Evolutionary conservation across 1,284 basidiomycete species (phyloP).

Genomic region (Boletus sp.): DNA sequence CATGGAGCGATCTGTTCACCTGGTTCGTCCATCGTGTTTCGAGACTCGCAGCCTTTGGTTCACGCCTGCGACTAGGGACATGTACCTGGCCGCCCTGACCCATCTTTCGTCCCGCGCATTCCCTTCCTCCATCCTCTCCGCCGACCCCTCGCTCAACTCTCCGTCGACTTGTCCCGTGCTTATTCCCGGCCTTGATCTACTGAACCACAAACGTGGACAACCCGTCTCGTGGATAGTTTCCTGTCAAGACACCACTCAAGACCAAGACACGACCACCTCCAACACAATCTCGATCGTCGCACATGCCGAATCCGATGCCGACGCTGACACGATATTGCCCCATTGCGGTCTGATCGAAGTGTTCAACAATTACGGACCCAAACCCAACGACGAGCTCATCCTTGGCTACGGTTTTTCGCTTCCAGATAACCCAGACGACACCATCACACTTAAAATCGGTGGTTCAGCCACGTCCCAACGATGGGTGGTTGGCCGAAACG

Average conservation of each 20-base stretch:
- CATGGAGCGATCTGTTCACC: slow-evolving; percentile 53
- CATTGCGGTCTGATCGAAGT: slow-evolving; percentile 50
- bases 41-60: not conserved
- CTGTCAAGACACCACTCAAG: slow-evolving; percentile 25
- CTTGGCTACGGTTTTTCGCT: slow-evolving; percentile 86
- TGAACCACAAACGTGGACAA: slow-evolving; percentile 75
- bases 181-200: slow-evolving; percentile 78
- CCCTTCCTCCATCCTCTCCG: slow-evolving; percentile 72
- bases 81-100: slow-evolving; percentile 66
- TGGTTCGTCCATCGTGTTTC: slow-evolving; percentile 49
- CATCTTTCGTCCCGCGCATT: slow-evolving; percentile 86
- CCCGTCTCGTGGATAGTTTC: slow-evolving; percentile 78
- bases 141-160: slow-evolving; percentile 48
- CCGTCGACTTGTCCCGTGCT: slow-evolving; percentile 69
- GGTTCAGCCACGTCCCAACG: slow-evolving; percentile 39
- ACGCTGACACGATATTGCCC: not conserved
- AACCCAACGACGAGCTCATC: slow-evolving; percentile 83
- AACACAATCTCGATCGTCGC: slow-evolving; percentile 38
- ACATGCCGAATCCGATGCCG: slow-evolving; percentile 7
- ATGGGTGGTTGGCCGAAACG: slow-evolving; percentile 62
- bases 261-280: not conserved
- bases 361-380: slow-evolving; percentile 87
- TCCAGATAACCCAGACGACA: slow-evolving; percentile 75
- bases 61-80: slow-evolving; percentile 47
- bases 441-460: slow-evolving; percentile 74